Evolutionary conservation across 2,329 filamentous ascomycete genomes (phyloP).

Genomic region (Simplicillium aogashimaense): DNA sequence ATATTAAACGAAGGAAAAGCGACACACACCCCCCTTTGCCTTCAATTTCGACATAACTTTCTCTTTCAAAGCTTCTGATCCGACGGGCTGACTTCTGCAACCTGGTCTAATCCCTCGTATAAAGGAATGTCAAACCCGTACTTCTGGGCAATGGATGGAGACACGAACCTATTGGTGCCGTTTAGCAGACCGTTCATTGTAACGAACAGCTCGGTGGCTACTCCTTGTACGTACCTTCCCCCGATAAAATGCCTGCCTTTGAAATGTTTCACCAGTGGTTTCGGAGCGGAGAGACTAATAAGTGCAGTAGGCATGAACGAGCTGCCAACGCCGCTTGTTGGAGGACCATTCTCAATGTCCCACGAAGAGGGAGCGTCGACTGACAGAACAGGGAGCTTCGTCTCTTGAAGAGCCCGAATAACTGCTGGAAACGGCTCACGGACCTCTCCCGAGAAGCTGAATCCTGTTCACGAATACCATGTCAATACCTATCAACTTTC

Average conservation of each 20-base stretch:
- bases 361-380: conserved; percentile 93
- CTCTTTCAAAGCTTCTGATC: conserved; percentile 39
- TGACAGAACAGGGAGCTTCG: conserved; percentile 67
- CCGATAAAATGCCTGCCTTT: conserved; percentile 85
- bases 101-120: conserved; percentile 81
- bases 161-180: conserved; percentile 56
- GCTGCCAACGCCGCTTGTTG: conserved; percentile 64
- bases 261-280: conserved; percentile 79
- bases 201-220: neutral
- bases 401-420: conserved; percentile 65
- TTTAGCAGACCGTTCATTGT: conserved; percentile 7
- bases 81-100: conserved; percentile 60
- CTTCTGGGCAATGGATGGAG: conserved; percentile 67
- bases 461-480: conserved; percentile 40
- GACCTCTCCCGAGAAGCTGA: conserved; percentile 86
- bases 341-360: conserved; percentile 84
- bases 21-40: too few species aligned
- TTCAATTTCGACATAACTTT: too few species aligned
- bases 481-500: conserved; percentile 4
- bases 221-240: conserved; percentile 49
- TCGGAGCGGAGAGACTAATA: conserved; percentile 86
- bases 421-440: conserved; percentile 84
- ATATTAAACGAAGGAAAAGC: too few species aligned
- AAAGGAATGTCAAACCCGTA: conserved; percentile 75
- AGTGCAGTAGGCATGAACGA: conserved; percentile 72